These are phyloP conservation scores for Debaryomyces subglobosus DNA, from an alignment of 1,139 yeast genomes.

Conservation along the genomic window DNA sequence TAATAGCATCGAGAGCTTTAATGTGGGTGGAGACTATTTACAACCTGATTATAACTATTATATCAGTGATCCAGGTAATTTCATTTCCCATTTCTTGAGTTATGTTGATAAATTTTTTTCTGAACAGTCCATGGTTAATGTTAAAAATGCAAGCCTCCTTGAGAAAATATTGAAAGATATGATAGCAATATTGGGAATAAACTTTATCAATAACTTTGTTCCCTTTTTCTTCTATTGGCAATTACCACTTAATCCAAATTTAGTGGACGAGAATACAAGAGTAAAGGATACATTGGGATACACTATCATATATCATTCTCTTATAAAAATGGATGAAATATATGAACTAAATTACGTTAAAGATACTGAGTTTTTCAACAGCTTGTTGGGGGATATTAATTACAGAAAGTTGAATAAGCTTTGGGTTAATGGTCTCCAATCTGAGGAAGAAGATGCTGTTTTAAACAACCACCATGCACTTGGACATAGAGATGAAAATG, in stretches of 20 bases:
- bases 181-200: constrained; percentile 44
- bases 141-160: constrained; percentile 26
- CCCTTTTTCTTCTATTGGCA: constrained; percentile 55
- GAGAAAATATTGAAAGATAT: constrained; percentile 32
- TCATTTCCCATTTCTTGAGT: constrained; percentile 36
- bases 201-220: constrained; percentile 47
- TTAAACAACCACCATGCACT: constrained; percentile 13
- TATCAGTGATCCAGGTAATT: constrained; percentile 40
- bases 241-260: constrained; percentile 20
- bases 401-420: constrained; percentile 29
- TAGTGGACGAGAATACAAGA: constrained; percentile 17
- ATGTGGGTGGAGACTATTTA: constrained; percentile 23
- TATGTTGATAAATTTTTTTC: constrained; percentile 37
- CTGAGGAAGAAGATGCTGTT: constrained; percentile 19
- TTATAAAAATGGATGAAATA: constrained; percentile 32
- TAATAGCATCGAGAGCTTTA: constrained; percentile 11
- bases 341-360: constrained; percentile 35
- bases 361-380: constrained; percentile 27
- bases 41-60: constrained; percentile 43
- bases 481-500: constrained; percentile 12
- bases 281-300: constrained; percentile 43
- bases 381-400: constrained; percentile 31
- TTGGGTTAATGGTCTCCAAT: constrained; percentile 35
- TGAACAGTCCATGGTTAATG: constrained; percentile 24
- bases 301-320: constrained; percentile 28